A percentile compares a stretch with the other conserved stretches of the same genome.
Evolutionary conservation across 164 flowering plant species (phyloP).

Genomic region (Magnolia sinica): DNA sequence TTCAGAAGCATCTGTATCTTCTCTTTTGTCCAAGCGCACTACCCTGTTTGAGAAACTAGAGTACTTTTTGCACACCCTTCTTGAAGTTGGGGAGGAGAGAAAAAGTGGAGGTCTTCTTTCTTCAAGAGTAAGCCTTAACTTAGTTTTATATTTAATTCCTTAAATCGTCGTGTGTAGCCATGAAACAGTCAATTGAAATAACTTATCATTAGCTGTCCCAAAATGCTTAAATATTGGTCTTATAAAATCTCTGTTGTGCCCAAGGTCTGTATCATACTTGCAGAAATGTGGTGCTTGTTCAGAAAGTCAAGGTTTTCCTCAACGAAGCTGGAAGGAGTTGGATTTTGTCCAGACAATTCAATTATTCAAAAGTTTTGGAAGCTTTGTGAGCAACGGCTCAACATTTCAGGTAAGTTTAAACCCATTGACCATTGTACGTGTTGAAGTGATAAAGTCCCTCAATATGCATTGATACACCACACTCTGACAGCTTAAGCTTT

Average conservation of each 20-base stretch:
- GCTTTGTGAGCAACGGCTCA: slow-evolving; percentile 72
- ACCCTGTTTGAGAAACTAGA: slow-evolving; percentile 66
- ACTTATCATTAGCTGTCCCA: slow-evolving; percentile 1
- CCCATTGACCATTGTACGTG: neutral
- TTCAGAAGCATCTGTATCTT: slow-evolving; percentile 57
- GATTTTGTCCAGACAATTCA: slow-evolving; percentile 56
- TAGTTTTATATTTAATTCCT: neutral
- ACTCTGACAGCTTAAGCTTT: too few species aligned
- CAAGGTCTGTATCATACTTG: slow-evolving; percentile 75
- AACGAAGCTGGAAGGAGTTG: slow-evolving; percentile 66
- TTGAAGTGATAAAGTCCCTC: too few species aligned
- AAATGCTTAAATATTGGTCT: slow-evolving; percentile 12
- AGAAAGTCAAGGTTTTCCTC: slow-evolving; percentile 57
- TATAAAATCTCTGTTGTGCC: slow-evolving; percentile 14
- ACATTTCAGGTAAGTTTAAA: slow-evolving; percentile 52
- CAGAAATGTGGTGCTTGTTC: slow-evolving; percentile 79
- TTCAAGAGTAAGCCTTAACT: slow-evolving; percentile 55
- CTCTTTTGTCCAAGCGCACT: slow-evolving; percentile 61
- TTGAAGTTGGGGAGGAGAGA: slow-evolving; percentile 33
- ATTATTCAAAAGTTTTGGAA: slow-evolving; percentile 71
- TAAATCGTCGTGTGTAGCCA: neutral
- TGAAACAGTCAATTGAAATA: neutral
- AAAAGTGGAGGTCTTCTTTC: slow-evolving; percentile 53
- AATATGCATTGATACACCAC: too few species aligned
- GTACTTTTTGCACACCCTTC: slow-evolving; percentile 36